Percentiles rank a stretch among this genome's conserved stretches.
phyloP scores from a whole-genome alignment of 129 eudicot genomes.

The Escallonia rubra region DNA sequence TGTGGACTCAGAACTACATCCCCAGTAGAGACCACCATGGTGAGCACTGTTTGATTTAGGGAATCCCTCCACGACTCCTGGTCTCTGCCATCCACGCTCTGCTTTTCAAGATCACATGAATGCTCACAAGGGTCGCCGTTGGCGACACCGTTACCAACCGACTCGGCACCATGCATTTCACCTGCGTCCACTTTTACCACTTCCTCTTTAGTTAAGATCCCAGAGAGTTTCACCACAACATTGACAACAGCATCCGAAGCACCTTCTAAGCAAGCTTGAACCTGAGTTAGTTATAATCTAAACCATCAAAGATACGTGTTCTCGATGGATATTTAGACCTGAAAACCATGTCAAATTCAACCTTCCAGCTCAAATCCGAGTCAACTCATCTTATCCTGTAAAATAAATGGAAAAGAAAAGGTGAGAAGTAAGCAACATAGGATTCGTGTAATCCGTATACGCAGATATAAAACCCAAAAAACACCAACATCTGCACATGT shows the following conservation, averaged over 20 bases:
- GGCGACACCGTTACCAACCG: not conserved
- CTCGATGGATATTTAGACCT: not conserved
- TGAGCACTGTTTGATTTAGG: not conserved
- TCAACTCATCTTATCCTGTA: not conserved
- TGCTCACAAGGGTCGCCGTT: not conserved
- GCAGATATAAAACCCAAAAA: too few relatives aligned
- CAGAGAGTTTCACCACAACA: not conserved
- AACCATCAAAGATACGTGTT: not conserved
- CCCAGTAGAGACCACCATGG: slow-evolving; percentile 8
- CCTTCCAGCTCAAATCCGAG: not conserved
- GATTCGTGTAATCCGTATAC: too few relatives aligned
- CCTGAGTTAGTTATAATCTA: not conserved
- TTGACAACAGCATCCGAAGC: not conserved
- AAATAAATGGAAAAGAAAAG: too few relatives aligned
- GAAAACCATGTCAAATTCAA: not conserved
- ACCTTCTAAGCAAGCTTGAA: not conserved
- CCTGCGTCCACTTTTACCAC: not conserved
- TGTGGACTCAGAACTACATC: not conserved
- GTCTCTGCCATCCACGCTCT: not conserved
- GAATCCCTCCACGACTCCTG: not conserved
- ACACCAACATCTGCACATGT: too few relatives aligned
- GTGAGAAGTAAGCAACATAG: too few relatives aligned
- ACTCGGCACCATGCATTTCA: not conserved
- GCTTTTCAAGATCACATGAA: not conserved
- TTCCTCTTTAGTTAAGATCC: not conserved